Percentiles rank a stretch among this genome's conserved stretches.
phyloP scores from a whole-genome alignment of 2,329 filamentous ascomycete species.

The Ophiobolus disseminans region DNA sequence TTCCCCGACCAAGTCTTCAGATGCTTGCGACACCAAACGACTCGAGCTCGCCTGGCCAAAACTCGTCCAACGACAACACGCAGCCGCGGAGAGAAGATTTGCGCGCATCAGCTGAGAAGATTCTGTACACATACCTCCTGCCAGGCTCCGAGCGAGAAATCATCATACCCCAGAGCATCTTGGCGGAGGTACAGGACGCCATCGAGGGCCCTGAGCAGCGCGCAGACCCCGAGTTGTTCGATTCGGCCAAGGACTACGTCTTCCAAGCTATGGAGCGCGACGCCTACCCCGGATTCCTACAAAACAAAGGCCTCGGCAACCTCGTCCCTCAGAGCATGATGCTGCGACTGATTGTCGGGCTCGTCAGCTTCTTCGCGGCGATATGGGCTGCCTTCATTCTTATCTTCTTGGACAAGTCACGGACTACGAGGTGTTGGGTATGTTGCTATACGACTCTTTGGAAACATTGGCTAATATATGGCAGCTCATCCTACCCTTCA shows the following conservation, averaged over 20 bases:
- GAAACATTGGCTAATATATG: constrained; percentile 26
- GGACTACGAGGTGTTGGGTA: constrained; percentile 84
- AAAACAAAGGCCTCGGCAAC: constrained; percentile 94
- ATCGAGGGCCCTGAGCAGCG: constrained; percentile 85
- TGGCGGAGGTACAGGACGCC: constrained; percentile 81
- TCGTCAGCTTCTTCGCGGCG: constrained; percentile 85
- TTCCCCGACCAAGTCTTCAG: constrained; percentile 65
- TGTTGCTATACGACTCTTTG: constrained; percentile 42
- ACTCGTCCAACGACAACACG: constrained; percentile 42
- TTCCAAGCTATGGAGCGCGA: constrained; percentile 99
- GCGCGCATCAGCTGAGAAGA: constrained; percentile 92
- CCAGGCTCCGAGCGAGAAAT: constrained; percentile 97
- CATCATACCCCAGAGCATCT: constrained; percentile 85
- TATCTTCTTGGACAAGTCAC: constrained; percentile 83
- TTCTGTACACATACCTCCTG: constrained; percentile 95
- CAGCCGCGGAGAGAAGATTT: constrained; percentile 73
- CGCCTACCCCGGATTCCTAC: constrained; percentile 95
- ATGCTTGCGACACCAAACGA: constrained; percentile 66
- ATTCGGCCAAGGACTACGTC: constrained; percentile 97
- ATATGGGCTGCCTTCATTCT: constrained; percentile 95
- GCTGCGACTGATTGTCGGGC: constrained; percentile 81
- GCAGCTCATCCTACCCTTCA: constrained; percentile 85
- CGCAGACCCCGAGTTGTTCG: constrained; percentile 96
- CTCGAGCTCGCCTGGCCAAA: constrained; percentile 64
- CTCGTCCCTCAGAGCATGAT: constrained; percentile 90